Conservation (phyloP, 2,329 filamentous ascomycete species). For the Calonectria montana region DNA sequence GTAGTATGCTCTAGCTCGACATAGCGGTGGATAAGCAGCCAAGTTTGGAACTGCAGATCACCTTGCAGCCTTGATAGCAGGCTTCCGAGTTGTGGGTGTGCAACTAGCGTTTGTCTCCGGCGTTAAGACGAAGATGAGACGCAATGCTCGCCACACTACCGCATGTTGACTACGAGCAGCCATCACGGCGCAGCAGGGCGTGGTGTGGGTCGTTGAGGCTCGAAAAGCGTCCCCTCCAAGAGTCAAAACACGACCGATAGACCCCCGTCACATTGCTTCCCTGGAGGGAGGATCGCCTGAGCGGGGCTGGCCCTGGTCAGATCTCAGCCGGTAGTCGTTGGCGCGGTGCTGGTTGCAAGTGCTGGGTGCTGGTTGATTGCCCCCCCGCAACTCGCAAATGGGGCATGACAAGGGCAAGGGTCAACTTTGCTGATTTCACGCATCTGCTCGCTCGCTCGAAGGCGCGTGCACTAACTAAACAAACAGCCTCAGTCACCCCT, state of each 20-base stretch:
- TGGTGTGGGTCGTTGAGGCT: not conserved
- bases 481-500: not conserved
- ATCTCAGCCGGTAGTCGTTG: not conserved
- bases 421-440: not conserved
- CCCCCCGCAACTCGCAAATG: not conserved
- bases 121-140: not conserved
- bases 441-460: not conserved
- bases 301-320: not conserved
- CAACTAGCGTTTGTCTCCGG: not conserved
- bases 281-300: not conserved
- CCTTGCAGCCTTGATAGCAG: not conserved
- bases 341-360: not conserved
- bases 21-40: not conserved
- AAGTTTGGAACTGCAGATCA: not conserved
- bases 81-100: not conserved
- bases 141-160: not conserved
- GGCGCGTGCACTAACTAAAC: not conserved
- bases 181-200: constrained; percentile 24
- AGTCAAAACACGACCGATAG: not conserved
- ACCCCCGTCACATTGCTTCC: not conserved
- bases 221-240: constrained; percentile 1
- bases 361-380: not conserved
- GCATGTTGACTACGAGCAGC: not conserved
- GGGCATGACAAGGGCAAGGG: not conserved
- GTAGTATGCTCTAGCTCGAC: not conserved